phyloP scores from a whole-genome alignment of 2,329 filamentous ascomycete genomes.

The Colletotrichum abscissum region DNA sequence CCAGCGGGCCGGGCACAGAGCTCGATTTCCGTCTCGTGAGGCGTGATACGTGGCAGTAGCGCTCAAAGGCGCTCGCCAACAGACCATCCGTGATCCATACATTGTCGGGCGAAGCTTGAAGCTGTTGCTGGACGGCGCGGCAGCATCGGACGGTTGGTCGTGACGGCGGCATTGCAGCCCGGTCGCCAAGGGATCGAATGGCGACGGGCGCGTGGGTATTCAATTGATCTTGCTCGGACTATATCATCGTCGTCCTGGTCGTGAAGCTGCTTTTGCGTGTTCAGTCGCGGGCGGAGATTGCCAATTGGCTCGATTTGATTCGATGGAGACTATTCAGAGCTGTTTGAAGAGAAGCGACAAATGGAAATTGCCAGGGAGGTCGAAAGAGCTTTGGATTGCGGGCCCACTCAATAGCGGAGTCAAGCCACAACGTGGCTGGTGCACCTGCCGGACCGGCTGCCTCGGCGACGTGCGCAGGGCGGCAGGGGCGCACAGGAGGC shows the following conservation, averaged over 20 bases:
- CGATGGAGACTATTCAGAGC: neutral
- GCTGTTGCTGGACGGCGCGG: slow-evolving; percentile 56
- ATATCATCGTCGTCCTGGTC: neutral
- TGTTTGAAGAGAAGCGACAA: slow-evolving; percentile 6
- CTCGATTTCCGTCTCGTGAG: slow-evolving; percentile 43
- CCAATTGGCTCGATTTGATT: slow-evolving; percentile 16
- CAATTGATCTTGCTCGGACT: neutral
- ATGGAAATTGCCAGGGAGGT: slow-evolving; percentile 1
- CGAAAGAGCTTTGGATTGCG: slow-evolving; percentile 16
- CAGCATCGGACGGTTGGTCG: slow-evolving; percentile 55
- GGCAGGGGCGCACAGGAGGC: neutral
- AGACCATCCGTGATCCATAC: slow-evolving; percentile 71
- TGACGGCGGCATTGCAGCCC: slow-evolving; percentile 9
- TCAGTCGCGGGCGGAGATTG: neutral
- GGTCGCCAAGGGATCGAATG: neutral
- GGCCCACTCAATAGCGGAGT: neutral
- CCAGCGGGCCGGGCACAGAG: slow-evolving; percentile 64
- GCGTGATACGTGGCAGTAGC: slow-evolving; percentile 49
- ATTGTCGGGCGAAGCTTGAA: slow-evolving; percentile 52
- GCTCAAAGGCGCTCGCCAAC: slow-evolving; percentile 61
- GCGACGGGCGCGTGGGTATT: neutral
- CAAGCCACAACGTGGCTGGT: slow-evolving; percentile 25
- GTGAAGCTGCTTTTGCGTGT: neutral
- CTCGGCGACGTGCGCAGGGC: neutral
- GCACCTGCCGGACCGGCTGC: slow-evolving; percentile 5